Base-by-base conservation (phyloP, 345 rosid genomes). In the Hevea brasiliensis region DNA sequence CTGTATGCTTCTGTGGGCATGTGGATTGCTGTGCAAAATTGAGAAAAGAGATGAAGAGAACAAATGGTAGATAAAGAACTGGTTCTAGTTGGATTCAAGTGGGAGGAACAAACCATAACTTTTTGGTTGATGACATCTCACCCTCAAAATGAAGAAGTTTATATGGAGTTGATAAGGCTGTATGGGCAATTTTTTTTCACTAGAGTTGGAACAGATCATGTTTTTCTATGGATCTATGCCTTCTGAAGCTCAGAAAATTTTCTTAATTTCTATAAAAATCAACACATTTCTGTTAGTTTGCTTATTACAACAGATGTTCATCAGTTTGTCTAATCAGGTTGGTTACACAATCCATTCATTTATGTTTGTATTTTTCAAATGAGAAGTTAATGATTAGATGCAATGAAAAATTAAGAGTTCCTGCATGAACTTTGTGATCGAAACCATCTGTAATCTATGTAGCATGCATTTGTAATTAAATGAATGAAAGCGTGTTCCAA, bases 101-200 rank as follows among this genome's bases (percentile, higher is more conserved):
- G 13, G 67, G 72, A 15, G 81, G 83, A 66, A 65, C 65, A 14
- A 72, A 61, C 26, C 75, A 78, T 72, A 64, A 63, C 61, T 81
- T 85, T 67, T 68, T 76, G 1, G 79, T 79, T 8, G 61, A 73
- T 71, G 84, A 82, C 61, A 57, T 61, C 27, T 85, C 70, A 65
- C 84, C 65, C 81, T 56, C 74, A 65, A 26, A 73, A 73, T 60
- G 59, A 61, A 74, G 77, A 53, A 64, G 76, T 82, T 65, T 65
- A 54, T 44, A 3, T 29, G 72, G 78, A 77, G 79, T 72, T 81
- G 61, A 48, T 13, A 23, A 80, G 61, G 65, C 64, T 81, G 42
- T 79, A 81, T 44, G 69, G 67, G 24, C 76, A 79, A 35, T 79
- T 81, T 72, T 26, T 70, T 63, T 55, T 67, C 26, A 23, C 40